Percentiles rank a stretch among this genome's conserved stretches.
Evolutionary conservation across 257 asterid species (phyloP).

Genomic region (Osmanthus fragrans): DNA sequence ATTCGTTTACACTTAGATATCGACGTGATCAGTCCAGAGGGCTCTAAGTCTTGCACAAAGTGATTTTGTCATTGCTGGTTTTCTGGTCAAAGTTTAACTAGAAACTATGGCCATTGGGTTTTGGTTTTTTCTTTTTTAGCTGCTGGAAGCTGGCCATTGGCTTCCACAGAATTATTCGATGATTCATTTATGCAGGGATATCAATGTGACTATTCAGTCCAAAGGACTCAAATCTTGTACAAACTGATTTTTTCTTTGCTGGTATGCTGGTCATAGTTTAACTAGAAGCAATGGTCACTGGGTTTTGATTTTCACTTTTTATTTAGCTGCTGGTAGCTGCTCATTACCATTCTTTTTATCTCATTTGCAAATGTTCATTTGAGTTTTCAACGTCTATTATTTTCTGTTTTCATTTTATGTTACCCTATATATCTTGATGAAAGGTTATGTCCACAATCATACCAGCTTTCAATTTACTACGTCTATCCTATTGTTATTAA

Average conservation of each 20-base stretch:
- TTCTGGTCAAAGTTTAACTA: neutral
- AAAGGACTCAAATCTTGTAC: neutral
- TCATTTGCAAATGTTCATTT: neutral
- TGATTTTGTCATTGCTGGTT: neutral
- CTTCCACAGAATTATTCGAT: too few species aligned
- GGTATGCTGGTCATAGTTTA: neutral
- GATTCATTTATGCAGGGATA: too few species aligned
- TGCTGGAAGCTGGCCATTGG: neutral
- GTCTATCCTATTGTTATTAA: constrained; percentile 4
- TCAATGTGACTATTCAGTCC: too few species aligned
- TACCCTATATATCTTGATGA: neutral
- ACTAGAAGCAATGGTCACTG: neutral
- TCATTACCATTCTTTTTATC: neutral
- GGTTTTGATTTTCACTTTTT: neutral
- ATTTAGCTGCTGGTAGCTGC: neutral
- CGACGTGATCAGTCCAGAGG: neutral
- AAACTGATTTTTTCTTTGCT: neutral
- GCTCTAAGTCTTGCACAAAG: neutral
- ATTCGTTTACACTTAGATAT: too few species aligned
- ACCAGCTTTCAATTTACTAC: neutral
- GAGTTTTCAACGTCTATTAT: neutral
- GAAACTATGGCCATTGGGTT: neutral
- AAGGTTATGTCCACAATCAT: neutral
- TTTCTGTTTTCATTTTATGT: neutral
- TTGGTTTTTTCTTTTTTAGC: neutral